These are phyloP conservation scores for Striga asiatica DNA, from an alignment of 257 asterid genomes.

Conservation along the genomic window DNA sequence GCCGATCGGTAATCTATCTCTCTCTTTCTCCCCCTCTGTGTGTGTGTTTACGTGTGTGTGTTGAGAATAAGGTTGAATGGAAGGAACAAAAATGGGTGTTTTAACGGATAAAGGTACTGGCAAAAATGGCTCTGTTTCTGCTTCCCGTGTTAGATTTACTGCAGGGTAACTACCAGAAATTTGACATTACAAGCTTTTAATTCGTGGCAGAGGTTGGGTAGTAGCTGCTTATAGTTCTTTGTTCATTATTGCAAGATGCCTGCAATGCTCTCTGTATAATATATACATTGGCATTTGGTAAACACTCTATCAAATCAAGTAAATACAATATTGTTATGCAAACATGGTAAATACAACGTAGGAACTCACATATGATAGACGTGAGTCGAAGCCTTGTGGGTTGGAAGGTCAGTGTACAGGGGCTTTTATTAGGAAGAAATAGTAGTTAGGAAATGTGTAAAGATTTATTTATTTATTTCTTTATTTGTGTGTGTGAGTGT, in stretches of 20 bases:
- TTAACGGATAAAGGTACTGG: not conserved
- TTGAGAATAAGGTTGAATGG: not conserved
- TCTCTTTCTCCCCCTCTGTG: slow-evolving; percentile 10
- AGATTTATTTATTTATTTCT: not conserved
- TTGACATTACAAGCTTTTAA: not conserved
- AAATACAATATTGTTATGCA: too few relatives aligned
- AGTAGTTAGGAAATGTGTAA: too few relatives aligned
- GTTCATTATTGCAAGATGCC: too few relatives aligned
- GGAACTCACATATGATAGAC: too few relatives aligned
- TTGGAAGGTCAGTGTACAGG: too few relatives aligned
- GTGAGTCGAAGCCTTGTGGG: too few relatives aligned
- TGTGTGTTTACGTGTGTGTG: not conserved
- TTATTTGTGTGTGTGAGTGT: too few relatives aligned
- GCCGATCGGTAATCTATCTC: slow-evolving; percentile 29
- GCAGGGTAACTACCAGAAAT: not conserved
- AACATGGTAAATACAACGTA: too few relatives aligned
- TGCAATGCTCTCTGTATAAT: too few relatives aligned
- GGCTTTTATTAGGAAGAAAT: too few relatives aligned
- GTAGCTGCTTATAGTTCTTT: not conserved
- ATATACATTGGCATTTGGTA: too few relatives aligned
- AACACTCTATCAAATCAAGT: too few relatives aligned
- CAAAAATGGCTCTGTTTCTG: not conserved
- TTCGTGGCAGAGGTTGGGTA: not conserved
- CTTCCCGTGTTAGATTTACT: not conserved
- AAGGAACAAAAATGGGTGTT: not conserved